Base-by-base conservation (phyloP, 768 basidiomycete species). In the Cystobasidiopsis lactophilus region DNA sequence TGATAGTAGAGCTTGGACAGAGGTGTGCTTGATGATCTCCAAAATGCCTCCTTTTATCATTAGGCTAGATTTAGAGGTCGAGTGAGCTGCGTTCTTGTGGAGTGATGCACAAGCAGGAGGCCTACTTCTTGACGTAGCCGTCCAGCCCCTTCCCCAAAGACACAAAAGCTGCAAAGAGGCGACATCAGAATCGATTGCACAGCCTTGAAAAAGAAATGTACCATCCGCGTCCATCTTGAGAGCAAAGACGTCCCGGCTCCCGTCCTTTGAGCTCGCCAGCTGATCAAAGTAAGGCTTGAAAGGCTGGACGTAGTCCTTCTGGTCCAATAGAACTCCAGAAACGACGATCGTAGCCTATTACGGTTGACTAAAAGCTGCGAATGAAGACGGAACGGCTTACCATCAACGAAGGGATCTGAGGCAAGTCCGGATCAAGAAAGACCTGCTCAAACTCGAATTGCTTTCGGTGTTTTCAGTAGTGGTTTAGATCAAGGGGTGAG, bases 11-110 rank as follows among this genome's bases (percentile, higher is more conserved):
- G 70, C 70, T 2, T 64, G 65, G 26, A 71, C 60, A 0, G 69
- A 64, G 0, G 71, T 71, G 9, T 67, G 62, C 57, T 71, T 71
- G 63, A 73, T 66, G 51, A 73, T 62, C 54, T 72, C 66, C 48
- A 54, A 66, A 59, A 53, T 57, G 16, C 53, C 59, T 30, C 55
- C 50, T 11, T 39, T 11, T 19, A 62, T 41, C 9, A 59, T 38
- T 38, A 40, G 50, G 38, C 35, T 40, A 30, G 4, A 19, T 14
- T 18, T 21, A 21, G 33, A 49, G 45, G 51, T 49, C 53, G 29
- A 14, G 30, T 5, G 16, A 40, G 41, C 24, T 31, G 21, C 3
- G 2, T 5, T 3, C 9, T 24, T 5, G 29, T 43, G n/a, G 41
- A 38, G 23, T 4, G 18, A 53, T 29, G 11, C 3, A 3, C 19